Percentiles rank a stretch among this genome's conserved stretches.
phyloP scores from a whole-genome alignment of 345 rosid genomes.

The Litchi chinensis region DNA sequence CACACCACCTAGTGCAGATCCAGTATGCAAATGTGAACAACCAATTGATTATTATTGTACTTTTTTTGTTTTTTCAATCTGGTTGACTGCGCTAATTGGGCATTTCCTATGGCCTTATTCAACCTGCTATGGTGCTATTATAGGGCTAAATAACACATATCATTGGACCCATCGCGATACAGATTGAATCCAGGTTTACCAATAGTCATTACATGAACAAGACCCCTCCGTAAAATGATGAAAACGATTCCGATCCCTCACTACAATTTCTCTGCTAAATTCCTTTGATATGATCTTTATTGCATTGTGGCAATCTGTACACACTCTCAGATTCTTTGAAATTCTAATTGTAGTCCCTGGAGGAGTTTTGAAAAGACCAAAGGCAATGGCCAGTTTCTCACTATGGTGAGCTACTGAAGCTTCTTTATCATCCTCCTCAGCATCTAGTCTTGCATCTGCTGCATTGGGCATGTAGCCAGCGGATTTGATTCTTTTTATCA shows the following conservation, averaged over 20 bases:
- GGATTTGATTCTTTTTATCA: conserved; percentile 33
- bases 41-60: no score
- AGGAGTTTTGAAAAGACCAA: conserved; percentile 37
- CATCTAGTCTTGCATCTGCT: conserved; percentile 38
- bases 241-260: conserved; percentile 45
- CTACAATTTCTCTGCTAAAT: conserved; percentile 35
- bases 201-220: conserved; percentile 47
- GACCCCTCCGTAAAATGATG: conserved; percentile 45
- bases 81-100: no score
- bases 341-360: conserved; percentile 47
- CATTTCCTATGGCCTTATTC: no score
- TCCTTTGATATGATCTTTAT: conserved; percentile 35
- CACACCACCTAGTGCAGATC: background rate
- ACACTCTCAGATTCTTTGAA: conserved; percentile 40
- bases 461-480: conserved; percentile 40
- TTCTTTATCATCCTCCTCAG: conserved; percentile 43
- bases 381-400: conserved; percentile 50
- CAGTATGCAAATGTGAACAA: no score
- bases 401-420: conserved; percentile 47
- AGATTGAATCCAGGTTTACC: conserved; percentile 26
- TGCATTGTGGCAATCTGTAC: conserved; percentile 49
- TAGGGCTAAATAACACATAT: background rate
- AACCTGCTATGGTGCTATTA: background rate
- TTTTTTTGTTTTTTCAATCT: no score
- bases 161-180: background rate